These are phyloP conservation scores for Datisca glomerata DNA, from an alignment of 306 rosid genomes.

Conservation along the genomic window DNA sequence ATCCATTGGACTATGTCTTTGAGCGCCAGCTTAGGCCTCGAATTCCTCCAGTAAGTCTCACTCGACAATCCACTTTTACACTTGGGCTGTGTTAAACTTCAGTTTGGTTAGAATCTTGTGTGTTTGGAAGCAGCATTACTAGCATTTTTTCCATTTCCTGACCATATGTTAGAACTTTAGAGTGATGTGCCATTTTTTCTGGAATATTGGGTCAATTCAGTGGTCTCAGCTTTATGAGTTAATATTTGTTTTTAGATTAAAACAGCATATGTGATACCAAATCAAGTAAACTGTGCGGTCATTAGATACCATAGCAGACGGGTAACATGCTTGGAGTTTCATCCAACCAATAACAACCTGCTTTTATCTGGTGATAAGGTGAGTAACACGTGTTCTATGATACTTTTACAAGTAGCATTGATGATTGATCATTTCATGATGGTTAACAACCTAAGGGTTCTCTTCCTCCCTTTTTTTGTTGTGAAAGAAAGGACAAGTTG, in stretches of 20 bases:
- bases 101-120: too few relatives aligned
- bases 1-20: constrained; percentile 61
- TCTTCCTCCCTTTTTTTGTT: constrained; percentile 11
- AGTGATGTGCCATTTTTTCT: not conserved
- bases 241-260: constrained; percentile 37
- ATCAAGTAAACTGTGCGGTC: constrained; percentile 74
- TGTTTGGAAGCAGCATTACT: too few relatives aligned
- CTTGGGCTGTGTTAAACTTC: too few relatives aligned
- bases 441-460: too few relatives aligned
- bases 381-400: constrained; percentile 9
- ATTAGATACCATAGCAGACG: constrained; percentile 88
- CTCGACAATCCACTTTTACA: not conserved
- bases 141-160: constrained; percentile 1
- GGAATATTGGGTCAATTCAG: not conserved
- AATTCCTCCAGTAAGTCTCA: constrained; percentile 37
- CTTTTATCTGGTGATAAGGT: constrained; percentile 96
- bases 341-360: constrained; percentile 77
- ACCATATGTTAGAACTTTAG: not conserved
- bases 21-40: constrained; percentile 67
- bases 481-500: constrained; percentile 90
- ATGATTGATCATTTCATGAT: too few relatives aligned
- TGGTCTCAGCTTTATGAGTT: not conserved
- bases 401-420: too few relatives aligned
- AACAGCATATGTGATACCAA: constrained; percentile 71
- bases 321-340: constrained; percentile 82